Evolutionary conservation across 768 basidiomycete species (phyloP), one percentile per base, ranked within the genome.

Genomic region (Termitomyces sp.): DNA sequence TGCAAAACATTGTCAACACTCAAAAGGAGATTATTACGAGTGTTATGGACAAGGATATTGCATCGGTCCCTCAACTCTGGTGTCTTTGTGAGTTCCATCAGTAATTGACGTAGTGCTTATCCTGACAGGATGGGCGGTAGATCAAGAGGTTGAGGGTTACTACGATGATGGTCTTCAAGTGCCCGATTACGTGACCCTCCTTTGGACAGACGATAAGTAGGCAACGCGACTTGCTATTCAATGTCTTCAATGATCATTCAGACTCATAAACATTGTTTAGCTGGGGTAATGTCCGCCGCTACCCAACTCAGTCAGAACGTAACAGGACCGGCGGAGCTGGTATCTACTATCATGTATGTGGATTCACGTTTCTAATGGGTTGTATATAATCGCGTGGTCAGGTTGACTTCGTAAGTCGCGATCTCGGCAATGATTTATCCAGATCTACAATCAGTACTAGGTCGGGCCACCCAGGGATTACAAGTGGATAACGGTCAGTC

Each of bases 171-270:
- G 86, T 7, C 72, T 87, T 75, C 70, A 71, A 3, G 85, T 84
- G 3, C 81, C 82, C 0, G 86, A 87, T 50, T 85, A 86, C 64
- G 74, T 88, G 22, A 83, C 80, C 9, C 72, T 88, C 3, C 74
- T 88, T 31, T 88, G 86, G 87, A 74, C 87, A 1, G 88, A 91
- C 62, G 88, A 89, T 66, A 89, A 89, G 84, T 85, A 51, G 65
- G 53, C 6, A 31, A 34, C 11, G 13, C 57, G 31, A 22, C 16
- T 57, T 45, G 20, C 2, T 16, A n/a, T 22, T 13, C 3, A 15
- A 39, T 27, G 15, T 39, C 1, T 39, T 6, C 15, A 6, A 39
- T 20, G 18, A 1, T 8, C 7, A 31, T n/a, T 7, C 27, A 7
- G 4, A 31, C 20, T 57, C 20, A 45, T 27, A 9, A 9, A 24